Percentiles rank a stretch among this genome's conserved stretches.
phyloP scores from a whole-genome alignment of 345 rosid species.

The Chamaenerion angustifolium region DNA sequence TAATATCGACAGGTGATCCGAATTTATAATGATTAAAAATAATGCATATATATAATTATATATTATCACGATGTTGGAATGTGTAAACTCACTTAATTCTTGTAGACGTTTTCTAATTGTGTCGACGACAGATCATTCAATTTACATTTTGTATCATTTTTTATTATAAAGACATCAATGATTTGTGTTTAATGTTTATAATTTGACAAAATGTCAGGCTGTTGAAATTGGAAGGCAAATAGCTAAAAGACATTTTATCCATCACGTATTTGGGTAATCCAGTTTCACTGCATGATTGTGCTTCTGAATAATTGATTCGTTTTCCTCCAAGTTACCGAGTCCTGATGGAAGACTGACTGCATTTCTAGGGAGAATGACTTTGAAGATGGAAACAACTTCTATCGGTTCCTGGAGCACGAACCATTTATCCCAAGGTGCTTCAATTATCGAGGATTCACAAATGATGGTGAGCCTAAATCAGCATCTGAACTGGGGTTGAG shows the following conservation, averaged over 20 bases:
- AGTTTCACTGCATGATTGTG: not conserved
- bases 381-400: slow-evolving; percentile 69
- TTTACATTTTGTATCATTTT: no score
- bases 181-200: no score
- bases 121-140: no score
- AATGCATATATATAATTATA: no score
- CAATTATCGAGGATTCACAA: slow-evolving; percentile 45
- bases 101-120: no score
- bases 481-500: slow-evolving; percentile 33
- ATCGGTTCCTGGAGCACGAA: slow-evolving; percentile 81
- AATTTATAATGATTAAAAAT: no score
- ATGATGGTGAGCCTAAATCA: slow-evolving; percentile 43
- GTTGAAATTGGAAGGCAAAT: slow-evolving; percentile 58
- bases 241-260: slow-evolving; percentile 69
- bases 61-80: no score
- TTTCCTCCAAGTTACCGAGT: not conserved
- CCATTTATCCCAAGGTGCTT: slow-evolving; percentile 51
- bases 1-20: no score
- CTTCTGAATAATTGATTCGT: no score
- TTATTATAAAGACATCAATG: no score
- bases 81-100: no score
- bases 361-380: slow-evolving; percentile 55
- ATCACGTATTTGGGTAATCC: slow-evolving; percentile 75
- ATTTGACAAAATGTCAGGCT: slow-evolving; percentile 37
- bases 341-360: not conserved